A percentile compares a stretch with the other conserved stretches of the same genome.
phyloP scores from a whole-genome alignment of 805 yeast genomes.

The Nakazawaea ernobii region DNA sequence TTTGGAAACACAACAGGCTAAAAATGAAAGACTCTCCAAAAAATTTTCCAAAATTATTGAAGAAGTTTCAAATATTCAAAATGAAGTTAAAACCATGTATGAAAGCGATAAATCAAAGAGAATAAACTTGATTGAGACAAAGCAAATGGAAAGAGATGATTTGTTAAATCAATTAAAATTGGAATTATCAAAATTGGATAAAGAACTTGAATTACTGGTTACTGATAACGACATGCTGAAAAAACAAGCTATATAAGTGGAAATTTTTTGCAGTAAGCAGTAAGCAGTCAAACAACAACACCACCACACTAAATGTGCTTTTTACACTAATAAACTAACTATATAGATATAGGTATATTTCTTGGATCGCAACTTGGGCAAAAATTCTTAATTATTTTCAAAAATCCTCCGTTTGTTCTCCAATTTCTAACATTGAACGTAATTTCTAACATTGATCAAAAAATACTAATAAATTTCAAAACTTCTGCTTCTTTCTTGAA shows the following conservation, averaged over 20 bases:
- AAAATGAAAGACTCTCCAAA: constrained; percentile 26
- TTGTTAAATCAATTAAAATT: constrained; percentile 1
- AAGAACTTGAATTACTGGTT: constrained; percentile 4
- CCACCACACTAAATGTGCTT: no score
- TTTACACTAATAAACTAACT: neutral
- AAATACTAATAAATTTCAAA: no score
- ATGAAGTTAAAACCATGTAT: constrained; percentile 15
- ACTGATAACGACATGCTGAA: constrained; percentile 9
- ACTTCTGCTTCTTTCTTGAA: no score
- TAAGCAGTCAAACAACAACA: no score
- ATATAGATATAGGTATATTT: neutral
- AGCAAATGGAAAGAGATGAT: neutral
- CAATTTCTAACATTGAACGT: no score
- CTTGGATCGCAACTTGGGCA: no score
- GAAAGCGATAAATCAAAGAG: constrained; percentile 13
- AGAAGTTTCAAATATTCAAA: constrained; percentile 13
- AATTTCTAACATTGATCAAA: no score
- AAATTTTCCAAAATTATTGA: constrained; percentile 24
- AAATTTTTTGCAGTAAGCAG: no score
- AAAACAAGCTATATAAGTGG: constrained; percentile 2
- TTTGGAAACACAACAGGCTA: constrained; percentile 21
- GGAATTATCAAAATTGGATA: constrained; percentile 8
- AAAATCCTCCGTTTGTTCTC: no score
- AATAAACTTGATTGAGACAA: neutral
- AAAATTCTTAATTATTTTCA: no score